Conservation (phyloP, 116 monocot species). For the Posidonia oceanica region DNA sequence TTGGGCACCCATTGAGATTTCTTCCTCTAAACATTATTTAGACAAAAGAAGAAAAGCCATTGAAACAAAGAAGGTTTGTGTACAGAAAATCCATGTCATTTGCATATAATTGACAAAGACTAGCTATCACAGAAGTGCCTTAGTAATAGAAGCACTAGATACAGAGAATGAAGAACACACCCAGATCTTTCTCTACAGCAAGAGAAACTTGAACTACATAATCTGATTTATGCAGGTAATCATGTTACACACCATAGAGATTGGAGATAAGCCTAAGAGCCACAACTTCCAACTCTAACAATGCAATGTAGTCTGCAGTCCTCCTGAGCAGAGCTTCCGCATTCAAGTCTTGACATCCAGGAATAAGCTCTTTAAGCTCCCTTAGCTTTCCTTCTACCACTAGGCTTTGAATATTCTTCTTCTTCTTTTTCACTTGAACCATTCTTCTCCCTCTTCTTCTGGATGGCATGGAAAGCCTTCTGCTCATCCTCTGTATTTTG, state of each 20-base stretch:
- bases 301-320: slow-evolving; percentile 26
- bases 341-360: slow-evolving; percentile 10
- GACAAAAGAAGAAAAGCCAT: too few relatives aligned
- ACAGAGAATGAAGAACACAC: too few relatives aligned
- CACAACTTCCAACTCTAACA: slow-evolving; percentile 24
- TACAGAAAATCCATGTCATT: too few relatives aligned
- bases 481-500: neutral
- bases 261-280: slow-evolving; percentile 19
- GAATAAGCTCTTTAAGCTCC: slow-evolving; percentile 7
- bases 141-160: too few relatives aligned
- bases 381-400: slow-evolving; percentile 7
- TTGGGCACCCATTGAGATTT: too few relatives aligned
- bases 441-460: neutral
- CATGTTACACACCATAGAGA: slow-evolving; percentile 15
- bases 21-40: too few relatives aligned
- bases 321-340: slow-evolving; percentile 26
- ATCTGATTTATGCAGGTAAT: neutral
- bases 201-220: neutral
- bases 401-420: neutral
- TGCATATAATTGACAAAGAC: too few relatives aligned
- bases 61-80: too few relatives aligned
- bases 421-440: neutral
- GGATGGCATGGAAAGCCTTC: slow-evolving; percentile 2
- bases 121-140: too few relatives aligned
- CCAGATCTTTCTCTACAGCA: neutral